These are phyloP conservation scores for Saccharomycopsis sp. DNA, from an alignment of 805 yeast genomes.

Conservation along the genomic window DNA sequence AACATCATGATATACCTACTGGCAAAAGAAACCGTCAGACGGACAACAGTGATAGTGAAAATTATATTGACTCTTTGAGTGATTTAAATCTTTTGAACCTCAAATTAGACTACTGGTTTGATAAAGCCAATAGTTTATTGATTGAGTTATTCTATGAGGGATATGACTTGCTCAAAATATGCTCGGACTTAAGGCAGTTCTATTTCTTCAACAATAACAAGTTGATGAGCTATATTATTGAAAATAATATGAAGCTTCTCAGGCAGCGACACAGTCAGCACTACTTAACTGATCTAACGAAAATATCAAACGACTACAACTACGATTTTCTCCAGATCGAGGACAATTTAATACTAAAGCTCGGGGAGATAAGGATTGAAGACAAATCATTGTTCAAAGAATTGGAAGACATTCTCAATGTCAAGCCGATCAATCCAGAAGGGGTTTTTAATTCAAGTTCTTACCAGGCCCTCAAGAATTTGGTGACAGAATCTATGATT, in stretches of 20 bases:
- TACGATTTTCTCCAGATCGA: slow-evolving; percentile 3
- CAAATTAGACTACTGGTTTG: slow-evolving; percentile 53
- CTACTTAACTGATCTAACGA: slow-evolving; percentile 21
- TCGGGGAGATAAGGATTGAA: slow-evolving; percentile 32
- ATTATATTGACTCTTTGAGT: slow-evolving; percentile 26
- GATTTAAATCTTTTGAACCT: slow-evolving; percentile 38
- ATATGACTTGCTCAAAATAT: slow-evolving; percentile 42
- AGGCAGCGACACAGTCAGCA: slow-evolving; percentile 15
- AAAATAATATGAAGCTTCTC: slow-evolving; percentile 27
- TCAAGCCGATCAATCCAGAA: slow-evolving; percentile 49
- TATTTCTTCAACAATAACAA: slow-evolving; percentile 49
- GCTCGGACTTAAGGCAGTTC: slow-evolving; percentile 46
- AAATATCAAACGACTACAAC: slow-evolving; percentile 12
- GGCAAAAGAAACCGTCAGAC: background rate
- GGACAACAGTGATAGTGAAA: slow-evolving; percentile 10
- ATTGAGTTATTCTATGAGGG: slow-evolving; percentile 54
- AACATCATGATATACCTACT: slow-evolving; percentile 23
- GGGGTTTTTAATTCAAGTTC: slow-evolving; percentile 33
- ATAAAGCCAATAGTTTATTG: slow-evolving; percentile 58
- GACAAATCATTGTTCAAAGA: slow-evolving; percentile 34
- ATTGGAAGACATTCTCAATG: slow-evolving; percentile 44
- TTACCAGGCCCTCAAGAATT: slow-evolving; percentile 17
- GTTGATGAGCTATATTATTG: slow-evolving; percentile 45
- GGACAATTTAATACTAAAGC: slow-evolving; percentile 1
- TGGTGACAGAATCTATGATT: slow-evolving; percentile 14